Evolutionary conservation across 768 basidiomycete species (phyloP), one percentile per base, ranked within the genome.

Genomic region (Tricholoma saponaceum): DNA sequence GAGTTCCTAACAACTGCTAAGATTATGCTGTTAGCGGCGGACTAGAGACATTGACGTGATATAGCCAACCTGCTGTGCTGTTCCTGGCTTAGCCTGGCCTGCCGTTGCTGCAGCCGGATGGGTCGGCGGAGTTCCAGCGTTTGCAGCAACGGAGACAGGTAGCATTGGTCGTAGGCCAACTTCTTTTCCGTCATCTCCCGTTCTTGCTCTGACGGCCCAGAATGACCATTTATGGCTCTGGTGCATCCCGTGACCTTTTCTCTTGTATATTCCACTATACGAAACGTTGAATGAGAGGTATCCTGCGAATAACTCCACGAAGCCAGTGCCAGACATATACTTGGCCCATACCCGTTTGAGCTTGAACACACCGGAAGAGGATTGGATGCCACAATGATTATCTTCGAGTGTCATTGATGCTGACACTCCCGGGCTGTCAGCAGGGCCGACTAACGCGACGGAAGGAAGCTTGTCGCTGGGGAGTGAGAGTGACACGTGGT

Each of bases 151-250:
- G 30, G 30, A 16, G 9, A 39, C 6, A 22, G 52, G 52, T 18
- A 53, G 20, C 33, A 33, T 39, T 14, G 25, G 18, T 33, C 51
- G 57, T 22, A 73, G 52, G 18, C 74, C 73, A 7, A 75, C 67
- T 61, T 74, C 73, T 56, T 64, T 65, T 2, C 73, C 74, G 23
- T 58, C 58, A 16, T 67, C 64, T 44, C 70, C 65, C 51, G 64
- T 72, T 65, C 72, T 64, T 2, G 72, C 74, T 30, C 74, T 63
- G 14, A 76, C 70, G 28, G 69, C 75, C 75, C 75, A 77, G 57
- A 75, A 75, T 0, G 69, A 66, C 44, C 70, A 67, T 25, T 62
- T 66, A 52, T 61, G 58, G 32, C 52, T 66, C 16, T 69, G 63
- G 9, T 74, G 73, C 2, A 57, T 62, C 4, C 76, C 72, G 28